Evolutionary conservation across 345 rosid genomes (phyloP).

Genomic region (Gossypium herbaceum): DNA sequence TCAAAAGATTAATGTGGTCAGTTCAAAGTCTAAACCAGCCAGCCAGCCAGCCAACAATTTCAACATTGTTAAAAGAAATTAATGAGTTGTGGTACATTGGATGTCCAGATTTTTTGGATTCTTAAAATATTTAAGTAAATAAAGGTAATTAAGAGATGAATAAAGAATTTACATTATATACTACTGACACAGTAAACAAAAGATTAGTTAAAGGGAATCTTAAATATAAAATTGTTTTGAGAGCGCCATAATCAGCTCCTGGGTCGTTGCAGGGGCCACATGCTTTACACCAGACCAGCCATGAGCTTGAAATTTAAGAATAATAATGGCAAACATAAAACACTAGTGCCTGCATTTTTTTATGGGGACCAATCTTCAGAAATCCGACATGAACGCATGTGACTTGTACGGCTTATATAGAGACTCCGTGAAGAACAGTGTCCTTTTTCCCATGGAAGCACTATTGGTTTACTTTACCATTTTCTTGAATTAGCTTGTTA

Average conservation of each 20-base stretch:
- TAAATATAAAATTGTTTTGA: neutral
- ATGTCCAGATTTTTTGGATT: neutral
- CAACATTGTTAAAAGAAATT: neutral
- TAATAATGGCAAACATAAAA: neutral
- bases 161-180: neutral
- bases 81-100: neutral
- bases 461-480: neutral
- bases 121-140: neutral
- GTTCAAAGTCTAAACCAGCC: neutral
- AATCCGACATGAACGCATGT: slow-evolving; percentile 9
- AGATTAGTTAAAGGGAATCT: neutral
- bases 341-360: neutral
- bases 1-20: neutral
- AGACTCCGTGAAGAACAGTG: neutral
- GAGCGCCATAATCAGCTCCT: neutral
- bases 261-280: neutral
- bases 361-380: neutral
- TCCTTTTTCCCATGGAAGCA: neutral
- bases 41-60: neutral
- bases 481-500: slow-evolving; percentile 1
- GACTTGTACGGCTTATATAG: slow-evolving; percentile 1
- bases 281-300: neutral
- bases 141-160: neutral
- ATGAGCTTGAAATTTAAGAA: neutral
- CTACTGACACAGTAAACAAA: neutral